phyloP scores from a whole-genome alignment of 1,284 basidiomycete genomes.

The Testicularia cyperi region DNA sequence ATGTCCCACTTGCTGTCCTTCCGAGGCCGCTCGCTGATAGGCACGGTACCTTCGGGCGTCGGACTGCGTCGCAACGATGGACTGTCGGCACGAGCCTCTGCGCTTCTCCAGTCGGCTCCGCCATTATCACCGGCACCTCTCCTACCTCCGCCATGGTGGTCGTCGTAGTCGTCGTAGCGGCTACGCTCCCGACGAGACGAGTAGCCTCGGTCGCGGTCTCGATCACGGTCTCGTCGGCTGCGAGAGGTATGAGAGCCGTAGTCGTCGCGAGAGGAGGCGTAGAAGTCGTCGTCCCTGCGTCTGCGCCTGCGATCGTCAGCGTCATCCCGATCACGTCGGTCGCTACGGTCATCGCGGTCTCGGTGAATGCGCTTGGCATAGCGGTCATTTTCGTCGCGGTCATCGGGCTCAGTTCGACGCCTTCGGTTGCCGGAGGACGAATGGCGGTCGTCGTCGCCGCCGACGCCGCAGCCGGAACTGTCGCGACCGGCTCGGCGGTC shows the following conservation, averaged over 20 bases:
- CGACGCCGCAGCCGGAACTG: too few species aligned
- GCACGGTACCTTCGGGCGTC: conserved; percentile 80
- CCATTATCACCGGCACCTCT: too few species aligned
- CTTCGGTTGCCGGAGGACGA: conserved; percentile 15
- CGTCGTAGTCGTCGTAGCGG: conserved; percentile 31
- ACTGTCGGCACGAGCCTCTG: conserved; percentile 59
- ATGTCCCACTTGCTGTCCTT: conserved; percentile 94
- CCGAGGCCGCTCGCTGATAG: conserved; percentile 80
- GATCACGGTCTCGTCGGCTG: conserved; percentile 11
- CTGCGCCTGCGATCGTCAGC: conserved; percentile 33
- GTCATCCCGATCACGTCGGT: conserved; percentile 50
- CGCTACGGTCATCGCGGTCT: conserved; percentile 18
- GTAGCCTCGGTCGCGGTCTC: conserved; percentile 28
- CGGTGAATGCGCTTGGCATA: conserved; percentile 25
- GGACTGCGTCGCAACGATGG: conserved; percentile 80
- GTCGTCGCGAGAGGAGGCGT: conserved; percentile 1
- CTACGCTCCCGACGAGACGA: conserved; percentile 17
- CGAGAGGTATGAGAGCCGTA: not conserved
- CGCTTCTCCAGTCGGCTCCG: conserved; percentile 59
- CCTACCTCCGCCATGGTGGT: conserved; percentile 60
- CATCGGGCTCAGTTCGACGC: conserved; percentile 18
- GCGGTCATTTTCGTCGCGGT: conserved; percentile 29
- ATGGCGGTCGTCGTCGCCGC: conserved; percentile 11
- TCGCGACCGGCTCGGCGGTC: conserved; percentile 24
- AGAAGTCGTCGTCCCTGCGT: conserved; percentile 39